phyloP scores from a whole-genome alignment of 2,329 filamentous ascomycete genomes.

The Phaeomoniella chlamydospora region DNA sequence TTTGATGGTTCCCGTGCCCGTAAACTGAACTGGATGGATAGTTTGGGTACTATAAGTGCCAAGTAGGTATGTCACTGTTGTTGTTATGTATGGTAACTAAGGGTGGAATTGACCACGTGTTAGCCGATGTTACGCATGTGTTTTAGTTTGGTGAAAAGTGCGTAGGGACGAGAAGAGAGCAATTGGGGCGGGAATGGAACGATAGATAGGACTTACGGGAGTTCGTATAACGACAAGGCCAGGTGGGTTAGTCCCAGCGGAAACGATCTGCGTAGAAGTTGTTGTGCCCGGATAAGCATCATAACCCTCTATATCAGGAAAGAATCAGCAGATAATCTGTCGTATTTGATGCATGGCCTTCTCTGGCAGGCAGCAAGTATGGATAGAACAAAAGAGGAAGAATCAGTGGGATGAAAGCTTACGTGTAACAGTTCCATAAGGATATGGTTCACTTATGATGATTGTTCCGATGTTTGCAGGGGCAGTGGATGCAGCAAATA shows the following conservation, averaged over 20 bases:
- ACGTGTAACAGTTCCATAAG: conserved; percentile 1
- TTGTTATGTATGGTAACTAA: not conserved
- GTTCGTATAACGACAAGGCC: not conserved
- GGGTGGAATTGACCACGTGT: not conserved
- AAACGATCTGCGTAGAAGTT: not conserved
- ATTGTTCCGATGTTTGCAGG: not conserved
- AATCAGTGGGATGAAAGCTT: not conserved
- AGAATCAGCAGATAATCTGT: too few relatives aligned
- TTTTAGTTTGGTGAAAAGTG: too few relatives aligned
- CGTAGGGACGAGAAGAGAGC: too few relatives aligned
- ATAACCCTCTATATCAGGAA: not conserved
- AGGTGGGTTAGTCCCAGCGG: not conserved
- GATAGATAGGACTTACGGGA: not conserved
- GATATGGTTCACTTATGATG: not conserved
- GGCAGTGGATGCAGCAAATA: not conserved
- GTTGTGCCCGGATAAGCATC: not conserved
- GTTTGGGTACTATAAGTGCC: not conserved
- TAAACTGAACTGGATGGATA: not conserved
- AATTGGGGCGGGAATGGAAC: not conserved
- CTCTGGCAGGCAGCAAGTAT: too few relatives aligned
- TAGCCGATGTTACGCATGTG: too few relatives aligned
- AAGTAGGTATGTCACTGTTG: not conserved
- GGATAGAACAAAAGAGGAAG: too few relatives aligned
- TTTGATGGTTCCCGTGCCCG: not conserved
- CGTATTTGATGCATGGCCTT: too few relatives aligned